Evolutionary conservation across 768 basidiomycete genomes (phyloP).

Genomic region (Agaricus blazei): DNA sequence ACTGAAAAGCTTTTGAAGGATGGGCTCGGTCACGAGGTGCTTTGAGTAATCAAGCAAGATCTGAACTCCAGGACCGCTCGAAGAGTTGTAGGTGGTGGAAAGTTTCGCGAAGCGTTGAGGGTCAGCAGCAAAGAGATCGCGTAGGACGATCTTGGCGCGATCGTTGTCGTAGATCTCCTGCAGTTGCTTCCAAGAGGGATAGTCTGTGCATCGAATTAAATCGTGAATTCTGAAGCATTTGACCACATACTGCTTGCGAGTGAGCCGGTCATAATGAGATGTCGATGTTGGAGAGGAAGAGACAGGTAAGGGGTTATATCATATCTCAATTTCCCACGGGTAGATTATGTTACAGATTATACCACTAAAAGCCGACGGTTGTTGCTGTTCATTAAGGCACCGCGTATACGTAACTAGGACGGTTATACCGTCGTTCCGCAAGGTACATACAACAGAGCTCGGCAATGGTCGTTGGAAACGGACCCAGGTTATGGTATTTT

Average conservation of each 20-base stretch:
- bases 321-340: too few species aligned
- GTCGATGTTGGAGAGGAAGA: neutral
- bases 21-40: constrained; percentile 85
- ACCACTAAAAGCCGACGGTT: too few species aligned
- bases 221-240: neutral
- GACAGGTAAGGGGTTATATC: neutral
- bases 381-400: too few species aligned
- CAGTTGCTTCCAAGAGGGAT: constrained; percentile 87
- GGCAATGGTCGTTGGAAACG: too few species aligned
- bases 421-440: too few species aligned
- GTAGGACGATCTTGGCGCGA: constrained; percentile 71
- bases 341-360: too few species aligned
- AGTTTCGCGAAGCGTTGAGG: constrained; percentile 84
- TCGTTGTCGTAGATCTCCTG: constrained; percentile 76
- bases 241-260: neutral
- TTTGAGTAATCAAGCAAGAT: constrained; percentile 97
- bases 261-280: neutral
- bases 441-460: too few species aligned
- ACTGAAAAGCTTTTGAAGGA: constrained; percentile 70
- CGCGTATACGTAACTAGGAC: too few species aligned
- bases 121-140: constrained; percentile 90
- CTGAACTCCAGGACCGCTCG: constrained; percentile 61
- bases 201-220: constrained; percentile 48
- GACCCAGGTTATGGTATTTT: too few species aligned
- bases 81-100: constrained; percentile 68